Evolutionary conservation across 164 flowering plant genomes (phyloP), one percentile per base, ranked within the genome.

Genomic region (Tetrastigma voinierianum): DNA sequence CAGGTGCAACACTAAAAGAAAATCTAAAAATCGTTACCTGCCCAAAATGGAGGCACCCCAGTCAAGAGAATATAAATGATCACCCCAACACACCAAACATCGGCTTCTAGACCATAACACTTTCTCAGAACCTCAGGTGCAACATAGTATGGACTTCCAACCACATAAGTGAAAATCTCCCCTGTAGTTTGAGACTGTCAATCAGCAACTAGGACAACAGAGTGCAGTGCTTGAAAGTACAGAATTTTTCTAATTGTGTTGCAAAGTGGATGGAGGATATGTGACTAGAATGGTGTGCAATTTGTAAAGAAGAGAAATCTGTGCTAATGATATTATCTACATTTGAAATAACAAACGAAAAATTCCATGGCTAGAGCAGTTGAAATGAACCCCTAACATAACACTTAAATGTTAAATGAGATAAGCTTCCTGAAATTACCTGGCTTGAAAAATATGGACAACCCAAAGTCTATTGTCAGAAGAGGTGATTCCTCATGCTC

Each of bases 41-140:
- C 96, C 96, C 96, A 92, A 85, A 92, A 92, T 59, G 97, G 96
- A 78, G 97, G 94, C 58, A 86, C 90, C 19, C 97, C 97, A 78
- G 84, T 67, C 48, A 92, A 71, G 45, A 92, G 78, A 78, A 90
- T 88, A 80, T 86, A 92, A 20, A 87, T 48, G 46, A 92, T 90
- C 43, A 92, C 90, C 16, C 97, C 97, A 32, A 86, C 96, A 82
- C 97, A 90, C 97, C 97, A 92, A 32, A 92, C 88, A 78, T 92
- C 97, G 16, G 89, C 81, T 72, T 87, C 93, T 46, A 84, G 93
- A 67, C 96, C 88, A 72, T 92, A 92, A 56, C 62, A 69, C 78
- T 87, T 87, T 19, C 67, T 61, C 59, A 92, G 72, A 51, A 90
- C 89, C 76, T 92, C 97, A 16, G 97, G 97, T 23, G 97, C 94